These are phyloP conservation scores for Zopfochytrium polystomum DNA, from an alignment of 371 early-diverging fungal genomes.

Conservation along the genomic window DNA sequence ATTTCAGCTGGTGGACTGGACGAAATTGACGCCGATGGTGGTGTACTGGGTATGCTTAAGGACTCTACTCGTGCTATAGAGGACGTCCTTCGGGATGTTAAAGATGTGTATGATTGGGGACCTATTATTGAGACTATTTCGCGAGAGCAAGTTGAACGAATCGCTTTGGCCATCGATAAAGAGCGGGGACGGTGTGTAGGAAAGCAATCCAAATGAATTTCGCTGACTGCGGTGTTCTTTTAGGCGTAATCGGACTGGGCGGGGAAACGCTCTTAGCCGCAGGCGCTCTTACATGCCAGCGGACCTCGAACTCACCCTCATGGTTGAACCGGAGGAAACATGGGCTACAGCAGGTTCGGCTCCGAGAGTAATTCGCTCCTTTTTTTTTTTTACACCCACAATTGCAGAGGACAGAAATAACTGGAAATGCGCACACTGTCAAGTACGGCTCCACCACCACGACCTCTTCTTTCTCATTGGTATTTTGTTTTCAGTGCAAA, in stretches of 20 bases:
- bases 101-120: constrained; percentile 73
- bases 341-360: too few species aligned
- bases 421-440: constrained; percentile 22
- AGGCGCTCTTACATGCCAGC: background rate
- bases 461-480: background rate
- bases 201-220: constrained; percentile 10
- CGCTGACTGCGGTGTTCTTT: constrained; percentile 6
- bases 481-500: constrained; percentile 6
- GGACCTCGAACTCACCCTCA: background rate
- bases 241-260: background rate
- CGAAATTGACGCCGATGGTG: constrained; percentile 22
- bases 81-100: constrained; percentile 56
- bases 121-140: constrained; percentile 76
- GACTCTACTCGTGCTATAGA: constrained; percentile 19
- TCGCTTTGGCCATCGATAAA: constrained; percentile 10
- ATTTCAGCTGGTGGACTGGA: constrained; percentile 41
- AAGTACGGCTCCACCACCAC: constrained; percentile 2
- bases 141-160: constrained; percentile 75
- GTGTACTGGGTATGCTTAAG: constrained; percentile 14
- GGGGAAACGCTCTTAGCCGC: background rate
- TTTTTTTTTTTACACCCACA: background rate
- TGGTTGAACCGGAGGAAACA: background rate
- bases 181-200: constrained; percentile 1
- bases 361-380: too few species aligned
- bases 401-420: constrained; percentile 4